Conservation (phyloP, 179 eudicot genomes). For the Amaranthus tricolor region DNA sequence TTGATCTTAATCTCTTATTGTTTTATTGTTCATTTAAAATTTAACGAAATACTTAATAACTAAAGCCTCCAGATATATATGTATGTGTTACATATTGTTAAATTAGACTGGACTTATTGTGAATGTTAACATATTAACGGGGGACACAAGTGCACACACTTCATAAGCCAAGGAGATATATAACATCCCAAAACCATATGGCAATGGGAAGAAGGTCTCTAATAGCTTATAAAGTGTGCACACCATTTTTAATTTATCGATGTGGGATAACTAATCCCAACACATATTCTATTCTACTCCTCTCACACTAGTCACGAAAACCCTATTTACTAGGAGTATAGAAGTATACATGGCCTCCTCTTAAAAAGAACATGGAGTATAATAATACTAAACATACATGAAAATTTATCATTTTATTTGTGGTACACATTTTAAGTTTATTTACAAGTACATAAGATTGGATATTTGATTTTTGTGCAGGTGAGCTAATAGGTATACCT, state of each 20-base stretch:
- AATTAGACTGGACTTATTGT: too few relatives aligned
- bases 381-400: not conserved
- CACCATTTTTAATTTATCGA: too few relatives aligned
- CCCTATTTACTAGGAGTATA: not conserved
- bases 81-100: too few relatives aligned
- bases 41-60: too few relatives aligned
- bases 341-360: not conserved
- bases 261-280: too few relatives aligned
- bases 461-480: slow-evolving; percentile 23
- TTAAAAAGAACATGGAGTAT: not conserved
- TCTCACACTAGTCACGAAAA: not conserved
- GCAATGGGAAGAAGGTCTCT: too few relatives aligned
- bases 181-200: too few relatives aligned
- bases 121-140: too few relatives aligned
- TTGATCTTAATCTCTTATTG: not conserved
- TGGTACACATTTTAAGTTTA: not conserved
- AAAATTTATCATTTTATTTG: not conserved
- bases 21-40: not conserved
- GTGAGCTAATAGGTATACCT: slow-evolving; percentile 55
- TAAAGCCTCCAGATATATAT: not conserved
- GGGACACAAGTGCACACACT: too few relatives aligned
- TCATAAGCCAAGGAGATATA: too few relatives aligned
- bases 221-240: too few relatives aligned
- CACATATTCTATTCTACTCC: too few relatives aligned
- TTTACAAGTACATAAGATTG: not conserved